These are phyloP conservation scores for Nicotiana noctiflora DNA, from an alignment of 257 asterid genomes.

Conservation along the genomic window DNA sequence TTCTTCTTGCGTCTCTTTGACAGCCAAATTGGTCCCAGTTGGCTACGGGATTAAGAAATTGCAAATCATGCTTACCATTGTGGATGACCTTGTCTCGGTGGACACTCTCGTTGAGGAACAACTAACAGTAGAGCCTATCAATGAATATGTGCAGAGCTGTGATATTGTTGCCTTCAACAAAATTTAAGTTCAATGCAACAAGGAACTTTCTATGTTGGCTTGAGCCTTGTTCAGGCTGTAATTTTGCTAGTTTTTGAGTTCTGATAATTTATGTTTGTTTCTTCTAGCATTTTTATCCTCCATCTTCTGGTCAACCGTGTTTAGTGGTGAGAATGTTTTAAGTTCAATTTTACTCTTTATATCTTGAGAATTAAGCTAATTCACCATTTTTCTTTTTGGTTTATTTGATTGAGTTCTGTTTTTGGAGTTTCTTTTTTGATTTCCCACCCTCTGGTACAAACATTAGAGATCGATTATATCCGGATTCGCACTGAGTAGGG, in stretches of 20 bases:
- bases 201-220: not conserved
- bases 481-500: too few relatives aligned
- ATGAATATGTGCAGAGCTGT: conserved; percentile 42
- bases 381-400: not conserved
- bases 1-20: not conserved
- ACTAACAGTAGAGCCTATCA: conserved; percentile 41
- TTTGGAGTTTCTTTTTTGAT: too few relatives aligned
- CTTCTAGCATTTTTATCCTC: not conserved
- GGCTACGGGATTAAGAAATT: conserved; percentile 90
- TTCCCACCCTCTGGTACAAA: too few relatives aligned
- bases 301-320: not conserved
- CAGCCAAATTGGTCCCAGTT: conserved; percentile 79
- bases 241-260: conserved; percentile 20
- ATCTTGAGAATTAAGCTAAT: not conserved
- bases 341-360: not conserved
- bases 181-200: conserved; percentile 19
- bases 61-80: conserved; percentile 73
- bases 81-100: conserved; percentile 84
- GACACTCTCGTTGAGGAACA: conserved; percentile 45
- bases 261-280: not conserved
- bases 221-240: conserved; percentile 13
- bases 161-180: conserved; percentile 58
- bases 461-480: too few relatives aligned
- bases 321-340: not conserved
- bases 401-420: not conserved